Conservation (phyloP, 2,329 filamentous ascomycete genomes). For the Fusarium oxysporum region DNA sequence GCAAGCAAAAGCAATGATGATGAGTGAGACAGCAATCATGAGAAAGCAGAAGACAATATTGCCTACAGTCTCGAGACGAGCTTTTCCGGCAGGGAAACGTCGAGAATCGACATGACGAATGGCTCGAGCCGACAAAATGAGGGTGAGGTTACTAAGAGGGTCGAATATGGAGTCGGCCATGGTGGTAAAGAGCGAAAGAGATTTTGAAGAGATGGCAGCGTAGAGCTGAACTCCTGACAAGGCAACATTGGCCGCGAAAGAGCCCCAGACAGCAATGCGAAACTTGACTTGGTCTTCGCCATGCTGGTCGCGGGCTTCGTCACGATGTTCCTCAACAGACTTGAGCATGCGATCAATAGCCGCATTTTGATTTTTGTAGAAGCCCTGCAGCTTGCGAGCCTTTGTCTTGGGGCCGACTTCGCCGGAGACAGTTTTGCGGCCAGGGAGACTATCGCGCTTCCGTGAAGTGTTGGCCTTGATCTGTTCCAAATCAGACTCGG, state of each 20-base stretch:
- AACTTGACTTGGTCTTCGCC: constrained; percentile 83
- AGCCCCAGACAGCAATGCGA: constrained; percentile 73
- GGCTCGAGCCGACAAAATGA: constrained; percentile 88
- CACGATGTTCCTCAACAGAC: constrained; percentile 89
- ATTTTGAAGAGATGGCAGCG: constrained; percentile 85
- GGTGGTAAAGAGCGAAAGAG: constrained; percentile 96
- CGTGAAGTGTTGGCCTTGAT: constrained; percentile 85
- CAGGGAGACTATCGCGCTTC: constrained; percentile 68
- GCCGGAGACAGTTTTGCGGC: constrained; percentile 31
- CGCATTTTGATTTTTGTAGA: constrained; percentile 93
- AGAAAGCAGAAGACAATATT: constrained; percentile 97
- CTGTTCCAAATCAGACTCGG: constrained; percentile 77
- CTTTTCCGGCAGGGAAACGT: constrained; percentile 91
- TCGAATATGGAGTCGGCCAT: constrained; percentile 98
- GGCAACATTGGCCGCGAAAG: constrained; percentile 82
- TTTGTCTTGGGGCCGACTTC: constrained; percentile 47
- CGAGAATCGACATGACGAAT: constrained; percentile 87
- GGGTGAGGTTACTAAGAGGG: constrained; percentile 86
- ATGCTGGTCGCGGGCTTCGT: constrained; percentile 82
- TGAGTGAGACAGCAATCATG: constrained; percentile 91
- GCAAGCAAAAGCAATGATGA: constrained; percentile 89
- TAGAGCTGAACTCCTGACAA: constrained; percentile 88
- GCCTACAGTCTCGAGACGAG: constrained; percentile 92
- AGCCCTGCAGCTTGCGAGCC: constrained; percentile 74
- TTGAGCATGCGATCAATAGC: constrained; percentile 93